Conservation (phyloP, 2,329 filamentous ascomycete species). For the Diaporthe nobilis region DNA sequence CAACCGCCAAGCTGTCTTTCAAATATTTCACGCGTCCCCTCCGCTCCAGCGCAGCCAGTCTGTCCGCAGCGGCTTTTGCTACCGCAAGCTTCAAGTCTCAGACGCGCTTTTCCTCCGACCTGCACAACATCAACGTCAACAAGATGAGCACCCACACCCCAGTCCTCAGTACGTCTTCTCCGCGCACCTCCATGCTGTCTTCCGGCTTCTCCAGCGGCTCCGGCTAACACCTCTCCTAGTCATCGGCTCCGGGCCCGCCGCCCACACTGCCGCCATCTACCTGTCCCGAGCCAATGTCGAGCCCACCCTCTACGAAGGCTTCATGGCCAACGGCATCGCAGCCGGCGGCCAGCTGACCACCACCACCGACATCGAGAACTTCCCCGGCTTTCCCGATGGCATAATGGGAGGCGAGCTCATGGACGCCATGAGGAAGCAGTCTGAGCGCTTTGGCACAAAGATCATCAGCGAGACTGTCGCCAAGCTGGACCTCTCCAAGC, state of each 20-base stretch:
- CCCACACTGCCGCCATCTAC: conserved; percentile 97
- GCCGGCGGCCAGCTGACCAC: conserved; percentile 97
- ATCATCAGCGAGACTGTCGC: conserved; percentile 94
- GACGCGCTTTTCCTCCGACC: conserved; percentile 49
- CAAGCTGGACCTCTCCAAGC: conserved; percentile 84
- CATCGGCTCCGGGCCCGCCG: conserved; percentile 95
- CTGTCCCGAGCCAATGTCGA: conserved; percentile 94
- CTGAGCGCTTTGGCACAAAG: conserved; percentile 90
- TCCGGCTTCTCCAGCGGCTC: neutral
- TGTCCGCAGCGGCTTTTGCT: conserved; percentile 80
- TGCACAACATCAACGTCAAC: conserved; percentile 59
- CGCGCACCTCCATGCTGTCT: conserved; percentile 35
- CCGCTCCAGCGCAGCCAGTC: conserved; percentile 79
- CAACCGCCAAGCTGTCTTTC: conserved; percentile 91
- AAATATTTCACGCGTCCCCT: conserved; percentile 83
- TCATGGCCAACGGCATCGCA: conserved; percentile 96
- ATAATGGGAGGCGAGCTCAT: conserved; percentile 92
- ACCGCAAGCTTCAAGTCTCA: conserved; percentile 72
- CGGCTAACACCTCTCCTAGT: conserved; percentile 58
- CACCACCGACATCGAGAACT: conserved; percentile 99
- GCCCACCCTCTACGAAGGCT: conserved; percentile 96
- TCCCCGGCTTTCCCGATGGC: conserved; percentile 90
- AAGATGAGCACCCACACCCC: conserved; percentile 85
- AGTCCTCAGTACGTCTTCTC: conserved; percentile 80
- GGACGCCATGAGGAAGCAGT: conserved; percentile 96